Percentiles rank a stretch among this genome's conserved stretches.
phyloP scores from a whole-genome alignment of 2,329 filamentous ascomycete genomes.

The Cyphellophora attinorum region DNA sequence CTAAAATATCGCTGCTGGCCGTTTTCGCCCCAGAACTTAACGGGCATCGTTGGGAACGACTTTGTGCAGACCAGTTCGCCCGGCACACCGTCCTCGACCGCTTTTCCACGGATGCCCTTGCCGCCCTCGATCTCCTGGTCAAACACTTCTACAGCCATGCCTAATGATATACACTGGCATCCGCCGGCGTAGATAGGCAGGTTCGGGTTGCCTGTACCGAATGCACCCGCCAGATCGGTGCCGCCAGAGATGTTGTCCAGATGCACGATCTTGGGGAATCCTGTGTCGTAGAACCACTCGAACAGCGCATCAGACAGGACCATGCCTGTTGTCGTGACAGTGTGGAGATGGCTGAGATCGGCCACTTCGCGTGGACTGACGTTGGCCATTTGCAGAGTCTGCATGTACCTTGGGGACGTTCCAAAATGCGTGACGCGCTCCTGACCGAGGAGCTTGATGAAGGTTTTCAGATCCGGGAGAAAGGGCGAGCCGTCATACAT shows the following conservation, averaged over 20 bases:
- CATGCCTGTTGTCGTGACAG: conserved; percentile 70
- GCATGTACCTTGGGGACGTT: conserved; percentile 66
- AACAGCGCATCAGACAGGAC: conserved; percentile 68
- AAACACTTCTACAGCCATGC: conserved; percentile 49
- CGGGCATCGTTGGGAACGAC: conserved; percentile 67
- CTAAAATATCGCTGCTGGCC: conserved; percentile 46
- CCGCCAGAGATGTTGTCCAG: conserved; percentile 36
- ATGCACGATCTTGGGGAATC: conserved; percentile 58
- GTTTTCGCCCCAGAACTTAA: conserved; percentile 49
- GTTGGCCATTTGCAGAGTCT: conserved; percentile 57
- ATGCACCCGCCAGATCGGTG: conserved; percentile 22
- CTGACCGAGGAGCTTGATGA: conserved; percentile 53
- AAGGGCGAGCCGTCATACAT: conserved; percentile 83
- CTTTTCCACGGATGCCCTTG: conserved; percentile 33
- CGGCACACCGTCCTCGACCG: conserved; percentile 53
- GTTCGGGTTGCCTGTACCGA: conserved; percentile 52
- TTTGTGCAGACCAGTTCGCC: conserved; percentile 65
- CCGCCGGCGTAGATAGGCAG: conserved; percentile 55
- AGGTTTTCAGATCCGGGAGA: conserved; percentile 53
- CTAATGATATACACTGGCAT: conserved; percentile 44
- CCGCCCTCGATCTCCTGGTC: conserved; percentile 38
- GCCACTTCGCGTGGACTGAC: conserved; percentile 53
- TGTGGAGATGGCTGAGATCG: conserved; percentile 51
- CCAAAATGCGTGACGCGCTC: conserved; percentile 64
- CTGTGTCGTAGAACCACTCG: conserved; percentile 68